phyloP scores from a whole-genome alignment of 371 early-diverging fungal species.

The Homolaphlyctis polyrhiza region DNA sequence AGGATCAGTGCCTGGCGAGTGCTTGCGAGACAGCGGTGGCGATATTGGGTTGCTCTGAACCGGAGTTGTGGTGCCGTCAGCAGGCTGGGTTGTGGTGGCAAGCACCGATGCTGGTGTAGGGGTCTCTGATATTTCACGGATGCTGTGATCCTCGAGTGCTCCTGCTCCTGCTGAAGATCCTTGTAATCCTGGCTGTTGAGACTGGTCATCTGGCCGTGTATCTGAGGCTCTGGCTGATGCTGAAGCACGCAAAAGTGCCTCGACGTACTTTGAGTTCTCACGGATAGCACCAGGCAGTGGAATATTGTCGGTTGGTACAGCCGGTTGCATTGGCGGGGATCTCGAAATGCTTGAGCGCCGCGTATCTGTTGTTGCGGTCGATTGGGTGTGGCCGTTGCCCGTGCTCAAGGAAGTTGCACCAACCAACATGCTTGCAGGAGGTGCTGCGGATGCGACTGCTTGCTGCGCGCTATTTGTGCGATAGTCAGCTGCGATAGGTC shows the following conservation, averaged over 20 bases:
- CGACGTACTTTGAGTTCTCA: not conserved
- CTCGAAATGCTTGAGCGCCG: no score
- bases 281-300: constrained; percentile 1
- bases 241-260: not conserved
- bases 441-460: no score
- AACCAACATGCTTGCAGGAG: no score
- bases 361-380: no score
- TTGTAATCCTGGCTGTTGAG: not conserved
- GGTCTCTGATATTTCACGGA: not conserved
- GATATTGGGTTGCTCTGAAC: not conserved
- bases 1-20: not conserved
- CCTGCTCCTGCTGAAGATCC: not conserved
- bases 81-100: not conserved
- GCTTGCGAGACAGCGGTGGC: not conserved
- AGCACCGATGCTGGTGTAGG: not conserved
- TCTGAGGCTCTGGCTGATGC: no score
- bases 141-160: not conserved
- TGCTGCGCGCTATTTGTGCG: no score
- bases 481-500: no score
- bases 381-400: no score
- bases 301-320: no score
- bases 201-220: no score
- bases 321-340: no score
- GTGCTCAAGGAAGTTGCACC: no score
- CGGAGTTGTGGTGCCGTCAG: not conserved